Base-by-base conservation (phyloP, 306 rosid species). In the Trichosanthes cucumerina region DNA sequence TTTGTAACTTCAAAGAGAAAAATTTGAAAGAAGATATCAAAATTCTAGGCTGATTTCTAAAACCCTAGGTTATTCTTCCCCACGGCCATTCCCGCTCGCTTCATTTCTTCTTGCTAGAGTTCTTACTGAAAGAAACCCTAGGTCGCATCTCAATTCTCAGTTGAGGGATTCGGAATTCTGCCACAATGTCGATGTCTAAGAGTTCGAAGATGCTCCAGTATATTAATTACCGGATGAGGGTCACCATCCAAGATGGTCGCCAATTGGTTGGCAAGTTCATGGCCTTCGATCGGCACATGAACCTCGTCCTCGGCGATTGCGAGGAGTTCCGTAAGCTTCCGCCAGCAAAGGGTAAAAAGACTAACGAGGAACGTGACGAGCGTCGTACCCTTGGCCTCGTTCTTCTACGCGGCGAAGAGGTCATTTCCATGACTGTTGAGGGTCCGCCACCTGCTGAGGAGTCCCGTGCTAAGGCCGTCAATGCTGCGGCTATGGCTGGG, bases 261-360 rank as follows among this genome's bases (percentile, higher is more conserved):
- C 98, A 96, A 69, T 93, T 92, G 6, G 98, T 96, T 6, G 98
- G 99, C 12, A 94, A 94, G 80, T 94, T 94, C 87, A 94, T 94
- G 98, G 98, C 98, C 66, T 94, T 92, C 88, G 98, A 94, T 76
- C 98, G 98, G 81, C 98, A 94, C 87, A 94, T 94, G 98, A 94
- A 96, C 79, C 98, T 92, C 56, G 98, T 96, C 26, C 85, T 96
- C 81, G 99, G 98, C 18, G 99, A 96, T 80, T 96, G 99, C 74
- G 99, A 96, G 57, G 99, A 96, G 89, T 96, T 96, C 75, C 97
- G 99, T 19, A 96, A 96, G 85, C 93, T 96, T 34, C 98, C 99
- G 0, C 99, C 99, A 0, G 88, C 87, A 0, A 96, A 96, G 56
- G 98, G 98, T 1, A 90, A 92, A 80, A 94, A 92, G 78, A 50